Base-by-base conservation (phyloP, 139 green algal genomes). In the Chlamydomonas applanata region DNA sequence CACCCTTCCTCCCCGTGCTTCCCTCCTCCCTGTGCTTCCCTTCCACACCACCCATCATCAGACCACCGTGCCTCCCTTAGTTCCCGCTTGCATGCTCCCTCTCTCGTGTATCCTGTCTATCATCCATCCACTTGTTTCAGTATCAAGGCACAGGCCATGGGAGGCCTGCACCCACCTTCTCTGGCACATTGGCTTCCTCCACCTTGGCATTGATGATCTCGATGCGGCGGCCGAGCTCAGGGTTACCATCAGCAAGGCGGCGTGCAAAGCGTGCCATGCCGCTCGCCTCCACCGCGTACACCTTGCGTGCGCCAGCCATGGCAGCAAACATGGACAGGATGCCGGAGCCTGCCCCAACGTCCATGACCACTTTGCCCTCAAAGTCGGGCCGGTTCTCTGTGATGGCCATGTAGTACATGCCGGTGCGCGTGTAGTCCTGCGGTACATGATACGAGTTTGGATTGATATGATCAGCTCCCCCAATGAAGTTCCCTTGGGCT, bases 281-380 rank as follows among this genome's bases (percentile, higher is more conserved):
- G 40, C 86, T 94, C 0, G 95, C 95, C 75, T 99, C 95, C 27
- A 99, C 90, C 9, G 95, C 95, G 75, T 98, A 98, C 81, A 99
- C 95, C 20, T 74, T 66, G 56, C 65, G 33, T 20, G 71, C 59
- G 27, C 75, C 75, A 17, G 75, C 75, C 91, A 96, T 88, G 3
- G 93, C 95, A 2, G 95, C 91, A 80, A 99, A 99, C 1, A 99
- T 83, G 20, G 89, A 96, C n/a, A 99, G 89, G 69, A 99, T 97
- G 73, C 94, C 95, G 34, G 77, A 92, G 35, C 95, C 95, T 35
- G 91, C 93, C 2, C 95, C 95, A 4, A 99, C 94, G 78, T 99
- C 95, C 89, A 98, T 89, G 14, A 99, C 95, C 0, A 83, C 69
- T 68, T 94, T 95, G 68, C 91, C 95, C 67, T 89, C 57, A 71